A percentile compares a stretch with the other conserved stretches of the same genome.
phyloP scores from a whole-genome alignment of 1,284 basidiomycete genomes.

The Ceratobasidium sp. region DNA sequence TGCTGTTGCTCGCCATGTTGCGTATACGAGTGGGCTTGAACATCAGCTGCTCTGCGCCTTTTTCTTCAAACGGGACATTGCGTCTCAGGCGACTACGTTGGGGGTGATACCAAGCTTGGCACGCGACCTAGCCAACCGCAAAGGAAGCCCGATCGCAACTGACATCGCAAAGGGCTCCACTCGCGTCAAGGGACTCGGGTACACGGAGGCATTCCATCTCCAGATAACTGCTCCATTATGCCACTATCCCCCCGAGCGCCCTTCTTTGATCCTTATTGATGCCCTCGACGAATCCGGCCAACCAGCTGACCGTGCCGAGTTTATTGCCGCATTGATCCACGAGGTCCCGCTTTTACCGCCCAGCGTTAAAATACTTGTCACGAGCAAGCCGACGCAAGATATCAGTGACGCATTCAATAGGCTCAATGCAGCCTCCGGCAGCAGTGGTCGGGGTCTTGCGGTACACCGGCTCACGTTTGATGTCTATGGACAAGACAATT shows the following conservation, averaged over 20 bases:
- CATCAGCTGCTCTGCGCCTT: conserved; percentile 11
- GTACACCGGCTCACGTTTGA: conserved; percentile 28
- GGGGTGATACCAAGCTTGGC: not conserved
- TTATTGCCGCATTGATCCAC: not conserved
- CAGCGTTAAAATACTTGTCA: conserved; percentile 14
- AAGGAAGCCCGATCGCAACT: not conserved
- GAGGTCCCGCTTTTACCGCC: conserved; percentile 13
- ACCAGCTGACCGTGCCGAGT: conserved; percentile 1
- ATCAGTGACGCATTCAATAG: conserved; percentile 9
- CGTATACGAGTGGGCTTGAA: not conserved
- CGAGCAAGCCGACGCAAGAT: conserved; percentile 27
- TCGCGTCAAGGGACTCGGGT: not conserved
- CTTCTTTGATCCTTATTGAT: conserved; percentile 14
- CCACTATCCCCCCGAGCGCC: not conserved
- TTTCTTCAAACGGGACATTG: conserved; percentile 29
- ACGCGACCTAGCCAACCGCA: not conserved
- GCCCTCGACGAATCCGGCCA: conserved; percentile 14
- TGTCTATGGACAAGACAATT: conserved; percentile 24
- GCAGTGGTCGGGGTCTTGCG: not conserved
- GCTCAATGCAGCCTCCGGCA: not conserved
- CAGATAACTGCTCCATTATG: not conserved
- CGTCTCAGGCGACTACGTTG: not conserved
- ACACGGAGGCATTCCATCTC: conserved; percentile 2
- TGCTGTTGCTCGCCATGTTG: conserved; percentile 20
- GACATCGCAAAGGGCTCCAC: not conserved